Percentiles rank a stretch among this genome's conserved stretches.
Conservation (phyloP, 768 basidiomycete species). For the Lentinula raphanica region DNA sequence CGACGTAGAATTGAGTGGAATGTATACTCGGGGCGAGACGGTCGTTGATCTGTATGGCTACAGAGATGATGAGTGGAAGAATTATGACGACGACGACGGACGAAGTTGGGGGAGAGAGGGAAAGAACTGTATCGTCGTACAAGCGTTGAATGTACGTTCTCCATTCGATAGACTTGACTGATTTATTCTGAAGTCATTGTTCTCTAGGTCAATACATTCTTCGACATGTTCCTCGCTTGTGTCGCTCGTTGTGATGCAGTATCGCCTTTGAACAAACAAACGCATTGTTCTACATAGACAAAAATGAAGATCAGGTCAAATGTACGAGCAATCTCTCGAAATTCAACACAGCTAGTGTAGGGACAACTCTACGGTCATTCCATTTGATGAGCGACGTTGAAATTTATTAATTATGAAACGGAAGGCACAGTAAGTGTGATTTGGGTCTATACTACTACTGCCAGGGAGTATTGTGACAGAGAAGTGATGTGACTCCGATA, state of each 20-base stretch:
- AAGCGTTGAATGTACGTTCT: slow-evolving; percentile 56
- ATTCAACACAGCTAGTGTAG: too few species aligned
- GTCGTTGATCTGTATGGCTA: slow-evolving; percentile 66
- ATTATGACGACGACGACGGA: slow-evolving; percentile 46
- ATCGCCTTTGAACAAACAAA: slow-evolving; percentile 51
- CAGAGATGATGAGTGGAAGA: too few species aligned
- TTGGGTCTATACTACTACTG: too few species aligned
- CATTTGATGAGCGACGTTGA: too few species aligned
- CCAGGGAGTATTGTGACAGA: too few species aligned
- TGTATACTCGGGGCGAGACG: slow-evolving; percentile 69
- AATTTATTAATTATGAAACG: too few species aligned
- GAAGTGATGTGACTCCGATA: too few species aligned
- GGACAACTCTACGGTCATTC: too few species aligned
- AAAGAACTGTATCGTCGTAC: slow-evolving; percentile 72
- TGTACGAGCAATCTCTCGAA: too few species aligned
- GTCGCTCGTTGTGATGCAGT: slow-evolving; percentile 52
- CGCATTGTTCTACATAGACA: too few species aligned
- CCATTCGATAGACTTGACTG: not conserved
- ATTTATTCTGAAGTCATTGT: not conserved
- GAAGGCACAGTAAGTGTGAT: too few species aligned
- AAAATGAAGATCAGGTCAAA: too few species aligned
- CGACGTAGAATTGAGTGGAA: slow-evolving; percentile 72
- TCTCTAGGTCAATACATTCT: slow-evolving; percentile 56
- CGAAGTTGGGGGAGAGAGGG: slow-evolving; percentile 67
- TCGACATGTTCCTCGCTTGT: slow-evolving; percentile 57